Evolutionary conservation across 2,329 filamentous ascomycete species (phyloP).

Genomic region (Aphanocladium album): DNA sequence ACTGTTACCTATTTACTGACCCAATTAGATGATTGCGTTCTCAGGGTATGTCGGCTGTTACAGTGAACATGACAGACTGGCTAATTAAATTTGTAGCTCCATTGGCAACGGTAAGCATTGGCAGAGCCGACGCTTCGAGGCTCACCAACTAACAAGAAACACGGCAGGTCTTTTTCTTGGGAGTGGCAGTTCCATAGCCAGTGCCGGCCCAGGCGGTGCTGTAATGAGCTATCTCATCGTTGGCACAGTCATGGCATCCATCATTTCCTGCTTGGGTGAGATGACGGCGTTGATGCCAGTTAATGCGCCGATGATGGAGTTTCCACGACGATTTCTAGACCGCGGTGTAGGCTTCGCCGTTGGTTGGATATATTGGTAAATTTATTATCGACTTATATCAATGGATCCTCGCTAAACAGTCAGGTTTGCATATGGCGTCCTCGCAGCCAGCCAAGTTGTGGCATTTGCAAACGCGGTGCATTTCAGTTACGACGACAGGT

Average conservation of each 20-base stretch:
- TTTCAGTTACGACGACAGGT: slow-evolving; percentile 30
- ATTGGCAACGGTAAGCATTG: slow-evolving; percentile 33
- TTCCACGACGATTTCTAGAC: slow-evolving; percentile 32
- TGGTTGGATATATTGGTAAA: slow-evolving; percentile 34
- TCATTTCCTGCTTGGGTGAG: slow-evolving; percentile 37
- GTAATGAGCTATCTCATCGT: slow-evolving; percentile 36
- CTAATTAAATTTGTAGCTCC: neutral
- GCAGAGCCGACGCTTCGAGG: too few relatives aligned
- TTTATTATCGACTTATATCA: neutral
- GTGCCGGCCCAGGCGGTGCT: slow-evolving; percentile 36
- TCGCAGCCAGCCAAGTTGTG: slow-evolving; percentile 32
- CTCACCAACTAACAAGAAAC: neutral
- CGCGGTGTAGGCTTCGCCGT: slow-evolving; percentile 33
- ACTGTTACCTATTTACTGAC: slow-evolving; percentile 6
- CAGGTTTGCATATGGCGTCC: slow-evolving; percentile 34
- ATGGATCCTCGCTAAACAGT: neutral
- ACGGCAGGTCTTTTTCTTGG: slow-evolving; percentile 33
- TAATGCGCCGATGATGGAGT: slow-evolving; percentile 34
- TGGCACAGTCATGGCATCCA: slow-evolving; percentile 37
- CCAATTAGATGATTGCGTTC: slow-evolving; percentile 37
- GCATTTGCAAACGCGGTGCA: slow-evolving; percentile 30
- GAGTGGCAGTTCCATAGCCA: slow-evolving; percentile 33
- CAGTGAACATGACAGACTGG: neutral
- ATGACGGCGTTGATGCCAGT: slow-evolving; percentile 37
- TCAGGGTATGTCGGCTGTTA: slow-evolving; percentile 29